Evolutionary conservation across 106 monocot genomes (phyloP).

Genomic region (Chionographis japonica): DNA sequence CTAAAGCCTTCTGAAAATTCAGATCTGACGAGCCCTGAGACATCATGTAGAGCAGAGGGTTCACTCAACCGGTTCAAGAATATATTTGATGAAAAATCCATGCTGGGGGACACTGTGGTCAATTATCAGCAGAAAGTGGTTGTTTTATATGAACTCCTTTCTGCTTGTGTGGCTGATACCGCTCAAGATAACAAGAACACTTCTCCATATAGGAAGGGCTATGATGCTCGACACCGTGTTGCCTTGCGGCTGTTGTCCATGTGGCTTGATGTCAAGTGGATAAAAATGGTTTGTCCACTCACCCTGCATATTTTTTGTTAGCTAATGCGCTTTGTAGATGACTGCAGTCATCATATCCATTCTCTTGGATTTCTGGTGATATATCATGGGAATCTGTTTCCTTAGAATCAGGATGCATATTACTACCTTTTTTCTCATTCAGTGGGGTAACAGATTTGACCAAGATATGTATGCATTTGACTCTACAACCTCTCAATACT

Average conservation of each 20-base stretch:
- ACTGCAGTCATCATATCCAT: neutral
- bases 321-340: too few relatives aligned
- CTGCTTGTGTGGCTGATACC: conserved; percentile 90
- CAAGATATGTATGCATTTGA: too few relatives aligned
- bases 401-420: too few relatives aligned
- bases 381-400: too few relatives aligned
- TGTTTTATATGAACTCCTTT: conserved; percentile 76
- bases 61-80: conserved; percentile 3
- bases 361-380: neutral
- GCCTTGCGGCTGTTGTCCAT: conserved; percentile 70
- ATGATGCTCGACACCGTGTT: conserved; percentile 92
- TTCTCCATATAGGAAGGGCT: conserved; percentile 54
- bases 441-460: too few relatives aligned
- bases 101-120: conserved; percentile 9
- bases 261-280: conserved; percentile 86
- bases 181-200: conserved; percentile 37
- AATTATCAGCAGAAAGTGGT: conserved; percentile 53
- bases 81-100: conserved; percentile 11
- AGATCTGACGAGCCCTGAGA: conserved; percentile 22
- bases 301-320: conserved; percentile 2
- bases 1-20: conserved; percentile 8
- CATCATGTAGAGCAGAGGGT: conserved; percentile 10
- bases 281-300: conserved; percentile 64
- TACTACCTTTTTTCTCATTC: too few relatives aligned
- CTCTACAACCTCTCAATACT: too few relatives aligned